Evolutionary conservation across 805 yeast species (phyloP).

Genomic region (Candida dendrica): DNA sequence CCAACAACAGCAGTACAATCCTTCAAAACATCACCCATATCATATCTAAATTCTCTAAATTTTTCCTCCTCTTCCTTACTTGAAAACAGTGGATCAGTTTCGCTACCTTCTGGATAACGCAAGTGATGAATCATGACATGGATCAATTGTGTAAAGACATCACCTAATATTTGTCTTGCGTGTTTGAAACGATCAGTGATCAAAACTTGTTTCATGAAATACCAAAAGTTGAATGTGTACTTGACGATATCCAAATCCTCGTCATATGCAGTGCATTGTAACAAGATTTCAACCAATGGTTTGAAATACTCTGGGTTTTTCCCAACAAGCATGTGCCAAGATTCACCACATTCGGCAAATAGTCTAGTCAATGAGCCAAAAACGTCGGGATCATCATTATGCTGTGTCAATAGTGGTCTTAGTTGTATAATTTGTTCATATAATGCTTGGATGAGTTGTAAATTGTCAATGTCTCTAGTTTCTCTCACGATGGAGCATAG

Average conservation of each 20-base stretch:
- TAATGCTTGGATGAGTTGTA: constrained; percentile 55
- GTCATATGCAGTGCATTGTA: constrained; percentile 64
- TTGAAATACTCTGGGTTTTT: constrained; percentile 61
- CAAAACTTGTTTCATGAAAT: constrained; percentile 61
- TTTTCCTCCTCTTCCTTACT: constrained; percentile 85
- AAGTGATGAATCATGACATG: constrained; percentile 60
- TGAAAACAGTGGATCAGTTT: constrained; percentile 44
- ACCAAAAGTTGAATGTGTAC: constrained; percentile 93
- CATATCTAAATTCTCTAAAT: constrained; percentile 89
- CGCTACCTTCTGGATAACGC: constrained; percentile 56
- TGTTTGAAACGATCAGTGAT: constrained; percentile 49
- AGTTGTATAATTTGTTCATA: constrained; percentile 62
- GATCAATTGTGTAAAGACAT: constrained; percentile 51
- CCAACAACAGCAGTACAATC: constrained; percentile 93
- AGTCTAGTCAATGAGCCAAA: constrained; percentile 67
- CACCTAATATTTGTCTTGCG: constrained; percentile 42
- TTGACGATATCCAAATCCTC: constrained; percentile 85
- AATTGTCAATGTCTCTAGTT: constrained; percentile 67
- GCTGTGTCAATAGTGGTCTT: constrained; percentile 42
- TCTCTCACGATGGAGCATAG: constrained; percentile 75
- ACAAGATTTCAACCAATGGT: constrained; percentile 65
- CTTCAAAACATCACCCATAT: constrained; percentile 95
- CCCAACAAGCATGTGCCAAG: constrained; percentile 87
- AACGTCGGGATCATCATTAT: constrained; percentile 38
- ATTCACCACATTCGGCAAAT: constrained; percentile 88